phyloP scores from a whole-genome alignment of 495 filamentous ascomycete species.

The Alectoria sarmentosa region DNA sequence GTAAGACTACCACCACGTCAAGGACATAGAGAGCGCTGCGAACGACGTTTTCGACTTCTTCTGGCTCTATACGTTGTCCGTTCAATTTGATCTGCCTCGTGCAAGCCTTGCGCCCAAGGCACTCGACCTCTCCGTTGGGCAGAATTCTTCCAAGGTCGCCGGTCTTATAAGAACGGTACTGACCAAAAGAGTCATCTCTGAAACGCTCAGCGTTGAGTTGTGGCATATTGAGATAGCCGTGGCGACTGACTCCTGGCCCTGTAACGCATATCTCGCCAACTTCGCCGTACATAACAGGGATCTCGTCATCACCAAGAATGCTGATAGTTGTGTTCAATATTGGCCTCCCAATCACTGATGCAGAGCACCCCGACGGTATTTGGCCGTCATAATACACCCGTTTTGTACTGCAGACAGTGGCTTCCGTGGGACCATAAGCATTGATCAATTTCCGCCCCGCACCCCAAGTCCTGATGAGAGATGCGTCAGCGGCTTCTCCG shows the following conservation, averaged over 20 bases:
- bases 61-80: not conserved
- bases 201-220: slow-evolving; percentile 7
- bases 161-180: slow-evolving; percentile 1
- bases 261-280: slow-evolving; percentile 1
- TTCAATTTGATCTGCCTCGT: not conserved
- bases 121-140: slow-evolving; percentile 2
- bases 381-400: slow-evolving; percentile 8
- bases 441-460: slow-evolving; percentile 26
- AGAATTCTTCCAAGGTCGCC: slow-evolving; percentile 3
- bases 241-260: not conserved
- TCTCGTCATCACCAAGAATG: not conserved
- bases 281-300: not conserved
- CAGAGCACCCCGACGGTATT: slow-evolving; percentile 1
- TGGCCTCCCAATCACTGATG: slow-evolving; percentile 7
- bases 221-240: slow-evolving; percentile 4
- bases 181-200: not conserved
- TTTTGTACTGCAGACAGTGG: slow-evolving; percentile 20
- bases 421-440: slow-evolving; percentile 32
- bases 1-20: not conserved
- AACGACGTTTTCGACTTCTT: slow-evolving; percentile 1
- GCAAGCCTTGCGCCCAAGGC: not conserved
- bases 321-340: slow-evolving; percentile 8
- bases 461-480: slow-evolving; percentile 28
- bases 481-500: slow-evolving; percentile 30
- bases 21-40: not conserved